A percentile compares a stretch with the other conserved stretches of the same genome.
phyloP scores from a whole-genome alignment of 192 early-diverging fungal species.

The Coemansia sp. region DNA sequence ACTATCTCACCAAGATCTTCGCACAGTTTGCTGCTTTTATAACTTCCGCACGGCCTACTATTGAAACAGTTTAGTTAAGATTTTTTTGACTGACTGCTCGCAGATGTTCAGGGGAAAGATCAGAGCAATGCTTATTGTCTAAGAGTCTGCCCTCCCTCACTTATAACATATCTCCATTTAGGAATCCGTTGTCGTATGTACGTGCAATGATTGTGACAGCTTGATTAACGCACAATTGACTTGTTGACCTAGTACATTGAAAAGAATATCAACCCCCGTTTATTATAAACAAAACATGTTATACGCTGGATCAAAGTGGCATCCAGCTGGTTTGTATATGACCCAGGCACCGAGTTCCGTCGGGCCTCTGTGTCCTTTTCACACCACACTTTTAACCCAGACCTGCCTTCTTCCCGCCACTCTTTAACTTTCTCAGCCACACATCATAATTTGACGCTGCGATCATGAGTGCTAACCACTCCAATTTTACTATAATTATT shows the following conservation, averaged over 20 bases:
- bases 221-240: neutral
- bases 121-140: too few relatives aligned
- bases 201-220: neutral
- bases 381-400: neutral
- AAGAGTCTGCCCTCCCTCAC: too few relatives aligned
- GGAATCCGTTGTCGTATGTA: neutral
- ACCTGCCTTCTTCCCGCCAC: neutral
- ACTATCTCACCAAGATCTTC: too few relatives aligned
- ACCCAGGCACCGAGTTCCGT: neutral
- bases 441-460: too few relatives aligned
- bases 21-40: too few relatives aligned
- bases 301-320: neutral
- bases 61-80: too few relatives aligned
- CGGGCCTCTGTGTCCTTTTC: neutral
- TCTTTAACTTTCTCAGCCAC: neutral
- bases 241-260: neutral
- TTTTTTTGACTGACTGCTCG: too few relatives aligned
- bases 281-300: too few relatives aligned
- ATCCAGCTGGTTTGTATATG: neutral
- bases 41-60: too few relatives aligned
- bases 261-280: neutral
- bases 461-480: too few relatives aligned
- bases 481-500: too few relatives aligned
- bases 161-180: conserved; percentile 3
- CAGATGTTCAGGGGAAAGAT: too few relatives aligned